phyloP scores from a whole-genome alignment of 148 eudicot species.

The Pouteria glomerata region DNA sequence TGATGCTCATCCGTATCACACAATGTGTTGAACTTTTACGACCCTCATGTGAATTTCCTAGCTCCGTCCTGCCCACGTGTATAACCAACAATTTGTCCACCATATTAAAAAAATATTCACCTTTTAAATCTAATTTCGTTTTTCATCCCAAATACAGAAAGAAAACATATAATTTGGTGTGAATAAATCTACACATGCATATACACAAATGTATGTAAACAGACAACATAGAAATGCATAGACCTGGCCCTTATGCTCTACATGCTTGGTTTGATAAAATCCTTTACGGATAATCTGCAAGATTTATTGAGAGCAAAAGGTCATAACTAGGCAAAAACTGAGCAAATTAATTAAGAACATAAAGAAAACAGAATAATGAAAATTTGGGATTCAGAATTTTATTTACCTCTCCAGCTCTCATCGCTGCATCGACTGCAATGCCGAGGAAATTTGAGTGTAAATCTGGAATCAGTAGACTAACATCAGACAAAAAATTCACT shows the following conservation, averaged over 20 bases:
- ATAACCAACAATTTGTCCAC: not conserved
- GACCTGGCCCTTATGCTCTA: slow-evolving; percentile 14
- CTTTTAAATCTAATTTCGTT: not conserved
- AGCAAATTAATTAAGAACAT: not conserved
- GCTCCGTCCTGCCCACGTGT: too few relatives aligned
- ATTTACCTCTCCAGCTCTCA: slow-evolving; percentile 40
- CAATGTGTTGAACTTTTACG: too few relatives aligned
- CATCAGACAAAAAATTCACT: not conserved
- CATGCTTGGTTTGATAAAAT: slow-evolving; percentile 12
- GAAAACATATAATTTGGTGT: not conserved
- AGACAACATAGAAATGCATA: not conserved
- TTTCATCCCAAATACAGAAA: not conserved
- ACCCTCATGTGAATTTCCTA: too few relatives aligned
- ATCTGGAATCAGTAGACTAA: slow-evolving; percentile 16
- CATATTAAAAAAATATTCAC: not conserved
- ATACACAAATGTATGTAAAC: not conserved
- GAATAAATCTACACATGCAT: not conserved
- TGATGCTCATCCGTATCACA: too few relatives aligned
- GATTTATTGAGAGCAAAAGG: not conserved
- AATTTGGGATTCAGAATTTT: not conserved
- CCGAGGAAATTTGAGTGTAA: slow-evolving; percentile 28
- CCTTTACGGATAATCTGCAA: slow-evolving; percentile 7
- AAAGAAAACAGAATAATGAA: not conserved
- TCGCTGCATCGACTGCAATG: slow-evolving; percentile 39
- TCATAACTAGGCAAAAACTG: not conserved